phyloP scores from a whole-genome alignment of 306 rosid species.

The Bauhinia variegata region DNA sequence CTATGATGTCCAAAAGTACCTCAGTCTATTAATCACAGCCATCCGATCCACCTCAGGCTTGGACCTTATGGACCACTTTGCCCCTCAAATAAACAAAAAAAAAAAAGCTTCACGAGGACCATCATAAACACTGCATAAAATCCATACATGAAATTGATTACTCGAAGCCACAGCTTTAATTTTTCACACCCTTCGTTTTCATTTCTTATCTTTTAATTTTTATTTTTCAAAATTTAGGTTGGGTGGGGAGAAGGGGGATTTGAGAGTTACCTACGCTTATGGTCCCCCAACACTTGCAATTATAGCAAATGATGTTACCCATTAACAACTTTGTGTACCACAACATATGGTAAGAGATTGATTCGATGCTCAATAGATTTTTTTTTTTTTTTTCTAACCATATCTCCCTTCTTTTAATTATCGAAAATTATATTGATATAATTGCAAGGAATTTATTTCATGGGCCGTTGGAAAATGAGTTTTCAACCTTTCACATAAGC shows the following conservation, averaged over 20 bases:
- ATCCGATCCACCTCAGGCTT: slow-evolving; percentile 29
- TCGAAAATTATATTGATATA: slow-evolving; percentile 25
- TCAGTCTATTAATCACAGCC: slow-evolving; percentile 55
- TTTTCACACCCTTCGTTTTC: slow-evolving; percentile 26
- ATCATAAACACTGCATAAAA: slow-evolving; percentile 38
- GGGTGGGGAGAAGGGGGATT: slow-evolving; percentile 25
- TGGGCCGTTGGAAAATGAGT: slow-evolving; percentile 17
- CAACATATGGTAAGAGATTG: slow-evolving; percentile 8
- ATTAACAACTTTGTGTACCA: slow-evolving; percentile 28
- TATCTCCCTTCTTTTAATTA: not conserved
- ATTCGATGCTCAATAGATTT: slow-evolving; percentile 10
- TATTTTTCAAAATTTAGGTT: not conserved
- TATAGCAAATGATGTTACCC: slow-evolving; percentile 39
- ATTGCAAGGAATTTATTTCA: slow-evolving; percentile 28
- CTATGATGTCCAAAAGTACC: slow-evolving; percentile 35
- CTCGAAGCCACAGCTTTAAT: slow-evolving; percentile 43
- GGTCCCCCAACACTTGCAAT: slow-evolving; percentile 54
- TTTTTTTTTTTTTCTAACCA: slow-evolving; percentile 5
- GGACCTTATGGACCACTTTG: slow-evolving; percentile 40
- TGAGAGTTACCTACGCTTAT: slow-evolving; percentile 43
- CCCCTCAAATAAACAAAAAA: slow-evolving; percentile 40
- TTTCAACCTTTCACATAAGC: slow-evolving; percentile 13
- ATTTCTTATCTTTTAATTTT: not conserved
- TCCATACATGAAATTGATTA: slow-evolving; percentile 53
- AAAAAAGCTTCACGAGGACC: slow-evolving; percentile 31